Evolutionary conservation across 345 rosid species (phyloP).

Genomic region (Lepidium sativum): DNA sequence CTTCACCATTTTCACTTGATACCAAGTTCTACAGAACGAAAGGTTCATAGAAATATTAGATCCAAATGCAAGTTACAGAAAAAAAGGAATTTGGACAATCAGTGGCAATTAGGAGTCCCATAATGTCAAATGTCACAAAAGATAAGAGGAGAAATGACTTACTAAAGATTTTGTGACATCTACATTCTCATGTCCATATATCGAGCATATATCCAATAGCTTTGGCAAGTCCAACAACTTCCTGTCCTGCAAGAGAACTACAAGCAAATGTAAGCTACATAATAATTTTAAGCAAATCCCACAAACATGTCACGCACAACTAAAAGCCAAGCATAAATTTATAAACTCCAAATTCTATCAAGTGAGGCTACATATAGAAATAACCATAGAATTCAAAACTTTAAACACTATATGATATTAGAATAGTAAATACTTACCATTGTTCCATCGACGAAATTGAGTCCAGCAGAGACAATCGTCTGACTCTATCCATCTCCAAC

Average conservation of each 20-base stretch:
- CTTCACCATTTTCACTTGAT: no score
- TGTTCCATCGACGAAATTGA: no score
- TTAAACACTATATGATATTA: no score
- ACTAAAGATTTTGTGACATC: constrained; percentile 72
- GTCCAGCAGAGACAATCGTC: no score
- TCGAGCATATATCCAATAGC: constrained; percentile 83
- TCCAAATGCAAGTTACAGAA: neutral
- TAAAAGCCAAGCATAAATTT: neutral
- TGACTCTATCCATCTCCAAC: no score
- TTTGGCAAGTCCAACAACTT: constrained; percentile 83
- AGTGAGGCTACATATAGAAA: no score
- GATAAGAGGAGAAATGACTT: constrained; percentile 15
- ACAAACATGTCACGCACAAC: neutral
- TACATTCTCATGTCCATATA: constrained; percentile 88
- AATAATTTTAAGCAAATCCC: neutral
- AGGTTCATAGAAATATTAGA: neutral
- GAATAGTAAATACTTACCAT: no score
- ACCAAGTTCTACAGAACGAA: constrained; percentile 42
- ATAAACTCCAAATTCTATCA: no score
- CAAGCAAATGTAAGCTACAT: constrained; percentile 30
- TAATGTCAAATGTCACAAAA: neutral
- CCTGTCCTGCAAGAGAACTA: constrained; percentile 91
- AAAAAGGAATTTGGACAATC: neutral
- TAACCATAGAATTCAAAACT: no score
- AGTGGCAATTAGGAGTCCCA: neutral